These are phyloP conservation scores for Coniophora puteana DNA, from an alignment of 1,284 basidiomycete species.

Conservation along the genomic window DNA sequence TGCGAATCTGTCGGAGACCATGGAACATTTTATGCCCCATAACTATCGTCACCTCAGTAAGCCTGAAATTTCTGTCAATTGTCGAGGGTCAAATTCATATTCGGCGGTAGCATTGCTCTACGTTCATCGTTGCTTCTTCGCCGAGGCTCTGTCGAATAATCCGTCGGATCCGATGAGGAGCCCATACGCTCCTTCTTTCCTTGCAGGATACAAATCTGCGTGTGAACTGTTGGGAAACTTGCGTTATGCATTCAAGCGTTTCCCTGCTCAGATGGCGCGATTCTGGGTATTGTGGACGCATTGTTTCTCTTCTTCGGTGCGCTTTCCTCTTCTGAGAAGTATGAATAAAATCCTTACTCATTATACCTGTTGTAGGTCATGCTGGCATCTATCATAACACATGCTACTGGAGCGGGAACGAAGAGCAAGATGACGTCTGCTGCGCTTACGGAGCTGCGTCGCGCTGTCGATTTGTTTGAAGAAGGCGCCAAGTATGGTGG, in stretches of 20 bases:
- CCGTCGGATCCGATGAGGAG: slow-evolving; percentile 59
- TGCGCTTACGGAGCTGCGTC: slow-evolving; percentile 55
- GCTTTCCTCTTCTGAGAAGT: slow-evolving; percentile 14
- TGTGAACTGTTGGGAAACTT: slow-evolving; percentile 50
- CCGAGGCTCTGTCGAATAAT: slow-evolving; percentile 55
- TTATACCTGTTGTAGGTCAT: slow-evolving; percentile 45
- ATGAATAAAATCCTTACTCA: neutral
- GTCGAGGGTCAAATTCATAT: slow-evolving; percentile 5
- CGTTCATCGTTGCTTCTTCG: slow-evolving; percentile 66
- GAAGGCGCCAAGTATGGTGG: slow-evolving; percentile 56
- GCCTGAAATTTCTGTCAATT: slow-evolving; percentile 18
- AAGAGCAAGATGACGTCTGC: slow-evolving; percentile 62
- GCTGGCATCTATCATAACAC: slow-evolving; percentile 67
- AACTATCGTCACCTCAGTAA: slow-evolving; percentile 66
- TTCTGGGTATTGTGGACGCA: slow-evolving; percentile 72
- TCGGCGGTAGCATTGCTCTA: slow-evolving; percentile 51
- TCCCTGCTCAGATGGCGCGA: slow-evolving; percentile 56
- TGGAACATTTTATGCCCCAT: slow-evolving; percentile 62
- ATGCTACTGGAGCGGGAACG: slow-evolving; percentile 38
- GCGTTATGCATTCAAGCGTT: slow-evolving; percentile 47
- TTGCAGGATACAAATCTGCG: slow-evolving; percentile 61
- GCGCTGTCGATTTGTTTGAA: slow-evolving; percentile 61
- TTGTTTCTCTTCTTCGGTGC: slow-evolving; percentile 58
- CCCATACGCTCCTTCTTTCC: slow-evolving; percentile 60
- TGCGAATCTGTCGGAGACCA: slow-evolving; percentile 44